Evolutionary conservation across 2,329 filamentous ascomycete genomes (phyloP).

Genomic region (Paradendryphiella salina): DNA sequence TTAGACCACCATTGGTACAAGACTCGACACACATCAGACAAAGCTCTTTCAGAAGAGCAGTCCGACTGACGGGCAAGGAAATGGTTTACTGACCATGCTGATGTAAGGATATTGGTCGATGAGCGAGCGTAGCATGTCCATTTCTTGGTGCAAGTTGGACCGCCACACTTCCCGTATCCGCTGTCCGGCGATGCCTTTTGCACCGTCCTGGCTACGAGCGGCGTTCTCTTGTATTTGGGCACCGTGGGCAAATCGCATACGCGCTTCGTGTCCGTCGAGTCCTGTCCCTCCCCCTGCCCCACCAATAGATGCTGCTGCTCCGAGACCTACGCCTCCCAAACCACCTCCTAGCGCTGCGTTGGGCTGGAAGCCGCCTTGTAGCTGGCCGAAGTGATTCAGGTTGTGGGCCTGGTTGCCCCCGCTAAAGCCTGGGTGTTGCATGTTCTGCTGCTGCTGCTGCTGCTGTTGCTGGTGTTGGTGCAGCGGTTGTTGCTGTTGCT

Average conservation of each 20-base stretch:
- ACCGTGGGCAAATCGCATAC: constrained; percentile 83
- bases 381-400: constrained; percentile 58
- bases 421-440: constrained; percentile 71
- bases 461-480: constrained; percentile 55
- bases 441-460: constrained; percentile 56
- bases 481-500: constrained; percentile 40
- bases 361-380: constrained; percentile 50
- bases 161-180: constrained; percentile 97
- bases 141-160: constrained; percentile 87
- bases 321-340: constrained; percentile 59
- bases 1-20: constrained; percentile 6
- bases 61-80: constrained; percentile 6
- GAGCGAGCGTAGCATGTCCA: constrained; percentile 78
- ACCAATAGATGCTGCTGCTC: constrained; percentile 58
- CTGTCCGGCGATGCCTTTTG: constrained; percentile 63
- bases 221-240: constrained; percentile 58
- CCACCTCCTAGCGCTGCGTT: constrained; percentile 59
- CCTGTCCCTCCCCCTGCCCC: constrained; percentile 62
- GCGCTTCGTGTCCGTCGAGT: constrained; percentile 81
- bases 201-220: constrained; percentile 58
- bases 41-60: constrained; percentile 2
- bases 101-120: constrained; percentile 94
- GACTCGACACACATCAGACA: constrained; percentile 21
- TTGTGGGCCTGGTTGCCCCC: constrained; percentile 60
- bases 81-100: constrained; percentile 75